Base-by-base conservation (phyloP, 768 basidiomycete genomes). In the Macrocybe gigantea region DNA sequence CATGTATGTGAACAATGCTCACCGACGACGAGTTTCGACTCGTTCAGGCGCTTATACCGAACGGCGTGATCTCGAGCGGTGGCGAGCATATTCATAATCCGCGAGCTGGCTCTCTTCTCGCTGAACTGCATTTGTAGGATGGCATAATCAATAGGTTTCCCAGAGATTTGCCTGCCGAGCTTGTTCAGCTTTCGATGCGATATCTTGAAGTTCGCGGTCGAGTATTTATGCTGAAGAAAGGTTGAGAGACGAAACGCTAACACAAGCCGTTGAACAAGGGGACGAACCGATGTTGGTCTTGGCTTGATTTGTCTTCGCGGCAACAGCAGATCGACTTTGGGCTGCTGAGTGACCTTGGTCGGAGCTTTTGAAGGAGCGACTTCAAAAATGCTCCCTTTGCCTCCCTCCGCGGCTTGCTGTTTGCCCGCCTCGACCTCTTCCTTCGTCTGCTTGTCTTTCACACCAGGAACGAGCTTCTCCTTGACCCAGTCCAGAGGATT, bases 71-170 rank as follows among this genome's bases (percentile, higher is more conserved):
- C 82, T 60, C 88, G 86, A 2, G 93, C 93, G 1, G 88, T 80
- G 9, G 80, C 82, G 39, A 98, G 76, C 79, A 92, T 92, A 56
- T 85, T 88, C 77, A 91, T 84, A 49, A 99, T 81, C 51, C 91
- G 83, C 41, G 72, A 76, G 53, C 90, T 85, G 10, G 88, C 91
- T 15, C 91, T 79, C 69, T 99, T 99, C 64, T 94, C 87, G 53
- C 88, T 91, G 65, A 96, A 97, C 62, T 88, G 80, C 90, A 98
- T 94, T 59, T 99, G 95, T 49, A 97, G 71, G 61, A 99, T 95
- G 33, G 95, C 95, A 55, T 85, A 82, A 68, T 97, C 94, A 50
- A 97, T 85, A 12, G 94, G 93, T 57, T 92, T 86, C 13, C 90
- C 88, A 2, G 89, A 77, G 53, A 99, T 88, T 64, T 96, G 91